Conservation (phyloP, 1,284 basidiomycete species). For the Ceratobasidium sp. region DNA sequence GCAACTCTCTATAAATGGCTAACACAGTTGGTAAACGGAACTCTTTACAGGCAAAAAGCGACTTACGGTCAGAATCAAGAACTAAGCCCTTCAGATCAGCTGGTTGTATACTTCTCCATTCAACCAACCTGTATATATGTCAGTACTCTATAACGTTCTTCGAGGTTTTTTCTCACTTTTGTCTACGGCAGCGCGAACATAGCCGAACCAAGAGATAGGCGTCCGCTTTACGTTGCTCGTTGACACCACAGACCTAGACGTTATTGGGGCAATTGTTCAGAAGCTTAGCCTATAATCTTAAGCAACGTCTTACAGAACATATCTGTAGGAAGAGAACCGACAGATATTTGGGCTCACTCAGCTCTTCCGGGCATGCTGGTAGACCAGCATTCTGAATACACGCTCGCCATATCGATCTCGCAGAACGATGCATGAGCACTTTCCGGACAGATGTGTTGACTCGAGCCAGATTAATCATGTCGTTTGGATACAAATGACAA, state of each 20-base stretch:
- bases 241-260: not conserved
- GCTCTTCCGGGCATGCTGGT: conserved; percentile 5
- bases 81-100: not conserved
- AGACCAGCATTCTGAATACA: conserved; percentile 4
- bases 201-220: not conserved
- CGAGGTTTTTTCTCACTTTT: not conserved
- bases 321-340: not conserved
- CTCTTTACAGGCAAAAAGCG: not conserved
- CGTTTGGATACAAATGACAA: not conserved
- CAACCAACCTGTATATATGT: not conserved
- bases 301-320: conserved; percentile 1
- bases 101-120: not conserved
- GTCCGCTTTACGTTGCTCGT: not conserved
- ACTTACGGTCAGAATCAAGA: not conserved
- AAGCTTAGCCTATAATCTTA: no score
- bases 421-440: conserved; percentile 13
- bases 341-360: conserved; percentile 5
- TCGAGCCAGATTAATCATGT: conserved; percentile 19
- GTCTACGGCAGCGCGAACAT: not conserved
- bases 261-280: not conserved
- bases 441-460: conserved; percentile 13
- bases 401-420: conserved; percentile 7
- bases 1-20: not conserved
- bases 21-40: not conserved
- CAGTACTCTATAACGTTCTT: not conserved